Evolutionary conservation across 2,329 filamentous ascomycete species (phyloP).

Genomic region (Epichloe sp.): DNA sequence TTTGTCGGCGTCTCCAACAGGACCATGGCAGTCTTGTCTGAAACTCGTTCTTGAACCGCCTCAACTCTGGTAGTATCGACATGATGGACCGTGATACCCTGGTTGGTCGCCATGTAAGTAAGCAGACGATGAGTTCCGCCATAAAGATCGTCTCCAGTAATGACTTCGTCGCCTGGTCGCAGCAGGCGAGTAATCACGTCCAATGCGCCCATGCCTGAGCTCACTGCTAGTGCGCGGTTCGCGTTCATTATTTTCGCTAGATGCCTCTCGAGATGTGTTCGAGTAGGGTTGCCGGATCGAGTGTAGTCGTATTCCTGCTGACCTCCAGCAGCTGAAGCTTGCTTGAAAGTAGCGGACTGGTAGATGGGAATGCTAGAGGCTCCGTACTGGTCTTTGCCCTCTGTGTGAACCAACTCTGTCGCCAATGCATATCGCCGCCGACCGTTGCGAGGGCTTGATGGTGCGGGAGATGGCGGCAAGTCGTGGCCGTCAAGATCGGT

Average conservation of each 20-base stretch:
- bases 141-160: constrained; percentile 94
- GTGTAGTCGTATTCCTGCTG: constrained; percentile 94
- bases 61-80: constrained; percentile 81
- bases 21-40: constrained; percentile 82
- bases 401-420: constrained; percentile 93
- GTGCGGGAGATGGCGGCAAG: constrained; percentile 81
- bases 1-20: constrained; percentile 94
- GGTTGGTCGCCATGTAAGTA: constrained; percentile 79
- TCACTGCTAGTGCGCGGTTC: constrained; percentile 77
- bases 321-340: constrained; percentile 64
- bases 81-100: constrained; percentile 87
- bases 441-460: constrained; percentile 77
- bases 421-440: constrained; percentile 78
- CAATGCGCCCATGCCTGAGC: constrained; percentile 92
- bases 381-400: constrained; percentile 93
- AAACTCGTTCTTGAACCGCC: constrained; percentile 55
- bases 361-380: constrained; percentile 95
- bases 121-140: constrained; percentile 89
- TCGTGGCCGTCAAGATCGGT: constrained; percentile 74
- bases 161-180: constrained; percentile 86
- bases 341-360: constrained; percentile 97
- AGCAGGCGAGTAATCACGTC: constrained; percentile 91
- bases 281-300: constrained; percentile 89
- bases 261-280: constrained; percentile 90
- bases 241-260: constrained; percentile 99